Base-by-base conservation (phyloP, 495 filamentous ascomycete genomes). In the Neurospora sp. region DNA sequence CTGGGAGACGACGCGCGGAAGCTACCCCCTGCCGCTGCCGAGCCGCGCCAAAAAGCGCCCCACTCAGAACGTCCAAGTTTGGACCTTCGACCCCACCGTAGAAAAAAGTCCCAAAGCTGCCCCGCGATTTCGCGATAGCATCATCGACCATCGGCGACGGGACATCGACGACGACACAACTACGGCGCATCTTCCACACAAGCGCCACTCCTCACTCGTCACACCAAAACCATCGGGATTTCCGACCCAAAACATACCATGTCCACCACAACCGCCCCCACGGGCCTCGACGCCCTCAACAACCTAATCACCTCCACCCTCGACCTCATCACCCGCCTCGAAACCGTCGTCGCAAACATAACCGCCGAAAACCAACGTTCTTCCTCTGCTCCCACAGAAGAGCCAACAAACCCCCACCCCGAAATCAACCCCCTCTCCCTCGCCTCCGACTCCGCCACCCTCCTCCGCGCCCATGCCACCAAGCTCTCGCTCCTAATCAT, bases 401-500 rank as follows among this genome's bases (percentile, higher is more conserved):
- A 23, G 0, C 69, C 9, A 27, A 3, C 76, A 12, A 20, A 69
- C 27, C 44, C 54, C 11, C 59, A 69, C 41, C 39, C 72, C 16
- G 59, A 73, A 14, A 70, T 23, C 54, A 38, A 20, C 35, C 27
- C 77, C 74, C 85, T 80, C 31, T 76, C 81, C 38, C 84, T 94
- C 71, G 89, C 94, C 23, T 85, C 87, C 75, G 88, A 90, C 76
- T 86, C 90, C 1, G 86, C 92, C 2, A 85, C 83, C 31, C 84
- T 93, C 5, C 88, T 97, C 66, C 89, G 87, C 77, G 92, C 94
- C 0, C 93, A 97, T 77, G 88, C 90, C 7, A 97, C 94, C 40
- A 96, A 96, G 70, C 86, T 97, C 35, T 93, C 92, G 0, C 89
- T 97, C 18, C 87, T 97, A 2, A 87, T 94, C 3, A 92, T 96